Conservation (phyloP, 176 grass and related monocot genomes). For the Olyra latifolia region DNA sequence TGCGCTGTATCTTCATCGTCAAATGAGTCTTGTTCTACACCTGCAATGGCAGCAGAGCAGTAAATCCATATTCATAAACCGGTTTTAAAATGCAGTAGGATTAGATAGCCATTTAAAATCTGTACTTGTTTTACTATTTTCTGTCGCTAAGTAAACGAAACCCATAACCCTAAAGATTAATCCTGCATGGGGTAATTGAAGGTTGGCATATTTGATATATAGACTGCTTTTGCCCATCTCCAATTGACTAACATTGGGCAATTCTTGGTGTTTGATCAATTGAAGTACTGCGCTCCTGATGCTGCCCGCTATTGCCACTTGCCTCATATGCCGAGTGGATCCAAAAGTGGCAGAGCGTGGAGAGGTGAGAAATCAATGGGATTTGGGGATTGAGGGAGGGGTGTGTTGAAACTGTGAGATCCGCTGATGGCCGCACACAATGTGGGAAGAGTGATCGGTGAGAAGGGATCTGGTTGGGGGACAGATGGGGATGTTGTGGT, state of each 20-base stretch:
- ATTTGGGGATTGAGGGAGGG: too few relatives aligned
- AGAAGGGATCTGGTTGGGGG: too few relatives aligned
- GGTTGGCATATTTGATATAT: not conserved
- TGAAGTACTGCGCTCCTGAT: too few relatives aligned
- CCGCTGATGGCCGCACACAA: too few relatives aligned
- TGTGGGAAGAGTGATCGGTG: too few relatives aligned
- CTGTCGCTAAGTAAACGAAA: not conserved
- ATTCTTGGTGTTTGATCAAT: not conserved
- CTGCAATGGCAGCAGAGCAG: not conserved
- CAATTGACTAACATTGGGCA: not conserved
- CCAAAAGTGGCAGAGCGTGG: too few relatives aligned
- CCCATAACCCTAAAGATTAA: not conserved
- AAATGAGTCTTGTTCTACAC: not conserved
- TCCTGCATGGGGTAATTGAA: not conserved
- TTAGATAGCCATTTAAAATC: not conserved
- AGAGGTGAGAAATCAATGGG: too few relatives aligned
- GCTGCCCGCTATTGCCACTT: too few relatives aligned
- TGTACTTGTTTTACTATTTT: not conserved
- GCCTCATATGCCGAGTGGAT: too few relatives aligned
- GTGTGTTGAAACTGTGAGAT: too few relatives aligned
- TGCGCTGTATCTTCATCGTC: not conserved
- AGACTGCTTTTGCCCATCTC: not conserved
- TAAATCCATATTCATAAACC: not conserved
- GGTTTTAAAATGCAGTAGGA: not conserved
- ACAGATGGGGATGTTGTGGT: too few relatives aligned